Evolutionary conservation across 1,139 yeast genomes (phyloP), one percentile per base, ranked within the genome.

Genomic region (Pichia sp.): DNA sequence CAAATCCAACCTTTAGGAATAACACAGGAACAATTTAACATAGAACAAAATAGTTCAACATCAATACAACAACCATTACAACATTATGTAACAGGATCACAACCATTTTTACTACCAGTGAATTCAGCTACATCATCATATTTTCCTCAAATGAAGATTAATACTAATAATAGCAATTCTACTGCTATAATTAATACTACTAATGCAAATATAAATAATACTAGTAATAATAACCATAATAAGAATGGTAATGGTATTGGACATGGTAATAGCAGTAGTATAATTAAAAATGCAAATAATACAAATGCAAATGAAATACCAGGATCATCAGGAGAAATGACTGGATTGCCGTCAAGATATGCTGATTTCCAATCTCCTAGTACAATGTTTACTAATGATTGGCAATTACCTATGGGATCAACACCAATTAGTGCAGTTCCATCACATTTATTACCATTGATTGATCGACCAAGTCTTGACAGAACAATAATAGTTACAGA

Each of bases 271-370:
- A 29, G 9, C n/a, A 11, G 22, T 12, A 4, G 4, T 4, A 11
- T 24, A 3, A 37, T 20, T 27, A 20, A 29, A 5, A 12, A 29
- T 12, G n/a, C 9, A 7, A 26, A 26, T 26, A 26, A 26, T 26
- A 26, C 16, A 16, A 16, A 16, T 16, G 16, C 16, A 16, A 16
- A 16, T 11, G 43, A 43, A 26, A 11, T 43, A 10, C 43, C 46
- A 7, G 32, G 40, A 9, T 26, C 32, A 16, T 78, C 79, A 0
- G 58, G 71, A 2, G 51, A 56, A 29, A 55, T 59, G 4, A 67
- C 74, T 25, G 78, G 73, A 2, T 59, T 76, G 28, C 78, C 78
- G 0, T 71, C 78, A 2, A 66, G 76, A 42, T 76, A 72, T 49
- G 70, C 74, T 5, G 66, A 63, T 45, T 56, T 62, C 41, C 65